phyloP scores from a whole-genome alignment of 768 basidiomycete species.

The Ephemerocybe angulata region DNA sequence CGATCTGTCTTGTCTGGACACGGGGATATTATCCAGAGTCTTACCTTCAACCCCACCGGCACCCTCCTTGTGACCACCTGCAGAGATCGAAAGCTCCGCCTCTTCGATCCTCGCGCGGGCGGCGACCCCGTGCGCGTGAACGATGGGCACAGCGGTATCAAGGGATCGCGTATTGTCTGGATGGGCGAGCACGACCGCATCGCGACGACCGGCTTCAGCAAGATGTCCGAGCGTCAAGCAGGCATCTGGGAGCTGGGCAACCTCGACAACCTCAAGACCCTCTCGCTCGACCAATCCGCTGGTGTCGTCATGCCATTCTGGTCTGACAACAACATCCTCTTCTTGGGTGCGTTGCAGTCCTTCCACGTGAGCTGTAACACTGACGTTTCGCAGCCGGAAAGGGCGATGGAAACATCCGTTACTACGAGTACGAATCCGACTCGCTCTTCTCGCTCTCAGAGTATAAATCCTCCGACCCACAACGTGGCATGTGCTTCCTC shows the following conservation, averaged over 20 bases:
- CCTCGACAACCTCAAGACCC: conserved; percentile 71
- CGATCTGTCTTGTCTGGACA: conserved; percentile 66
- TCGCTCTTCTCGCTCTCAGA: conserved; percentile 72
- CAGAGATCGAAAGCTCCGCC: conserved; percentile 84
- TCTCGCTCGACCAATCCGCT: conserved; percentile 81
- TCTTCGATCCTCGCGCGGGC: conserved; percentile 88
- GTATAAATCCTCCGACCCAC: conserved; percentile 86
- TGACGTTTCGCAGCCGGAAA: conserved; percentile 63
- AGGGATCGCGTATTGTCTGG: conserved; percentile 86
- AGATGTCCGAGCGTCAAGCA: conserved; percentile 92
- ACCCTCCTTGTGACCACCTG: conserved; percentile 84
- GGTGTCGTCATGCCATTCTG: conserved; percentile 98
- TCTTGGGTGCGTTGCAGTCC: conserved; percentile 52
- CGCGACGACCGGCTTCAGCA: conserved; percentile 95
- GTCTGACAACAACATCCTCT: conserved; percentile 88
- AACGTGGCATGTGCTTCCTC: conserved; percentile 96
- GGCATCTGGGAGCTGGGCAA: conserved; percentile 85
- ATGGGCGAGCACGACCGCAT: conserved; percentile 86
- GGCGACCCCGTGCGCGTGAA: conserved; percentile 74
- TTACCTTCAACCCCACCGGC: conserved; percentile 81
- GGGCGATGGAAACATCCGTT: conserved; percentile 97
- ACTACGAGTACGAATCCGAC: conserved; percentile 93
- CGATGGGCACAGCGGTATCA: conserved; percentile 92
- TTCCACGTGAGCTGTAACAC: neutral
- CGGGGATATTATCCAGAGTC: conserved; percentile 80